Percentiles rank a stretch among this genome's conserved stretches.
Evolutionary conservation across 75 land plant species (phyloP).

Genomic region (Cunninghamia lanceolata): DNA sequence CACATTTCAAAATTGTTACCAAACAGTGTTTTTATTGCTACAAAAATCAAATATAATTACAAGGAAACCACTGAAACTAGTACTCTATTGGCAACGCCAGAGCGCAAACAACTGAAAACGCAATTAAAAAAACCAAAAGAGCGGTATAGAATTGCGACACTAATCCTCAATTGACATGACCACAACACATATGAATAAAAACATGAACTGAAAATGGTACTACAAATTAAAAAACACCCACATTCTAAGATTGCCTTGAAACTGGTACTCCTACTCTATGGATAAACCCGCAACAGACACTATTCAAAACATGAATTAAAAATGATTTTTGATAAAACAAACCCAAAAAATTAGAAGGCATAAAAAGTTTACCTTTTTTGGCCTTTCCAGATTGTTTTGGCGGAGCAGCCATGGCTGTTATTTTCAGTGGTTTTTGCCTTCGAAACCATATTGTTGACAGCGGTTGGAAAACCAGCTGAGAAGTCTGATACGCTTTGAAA

Average conservation of each 20-base stretch:
- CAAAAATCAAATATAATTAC: no score
- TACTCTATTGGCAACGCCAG: not conserved
- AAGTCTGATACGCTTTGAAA: not conserved
- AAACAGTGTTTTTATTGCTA: not conserved
- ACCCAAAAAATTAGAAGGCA: not conserved
- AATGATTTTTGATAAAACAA: not conserved
- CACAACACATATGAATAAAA: not conserved
- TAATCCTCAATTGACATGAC: not conserved
- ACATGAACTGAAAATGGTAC: not conserved
- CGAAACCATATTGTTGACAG: not conserved
- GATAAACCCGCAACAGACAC: no score
- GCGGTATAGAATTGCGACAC: not conserved
- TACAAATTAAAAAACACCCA: not conserved
- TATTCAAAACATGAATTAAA: no score
- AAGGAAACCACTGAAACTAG: not conserved
- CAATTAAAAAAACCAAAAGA: not conserved
- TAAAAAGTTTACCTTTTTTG: constrained; percentile 38
- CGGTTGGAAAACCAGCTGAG: not conserved
- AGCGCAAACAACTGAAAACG: not conserved
- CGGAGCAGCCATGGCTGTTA: constrained; percentile 70
- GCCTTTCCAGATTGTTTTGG: constrained; percentile 53
- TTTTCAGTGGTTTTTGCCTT: constrained; percentile 23
- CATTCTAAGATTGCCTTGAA: not conserved
- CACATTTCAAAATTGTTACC: not conserved
- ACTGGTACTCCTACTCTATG: no score